phyloP scores from a whole-genome alignment of 2,329 filamentous ascomycete genomes.

The Aspergillus cejpii region DNA sequence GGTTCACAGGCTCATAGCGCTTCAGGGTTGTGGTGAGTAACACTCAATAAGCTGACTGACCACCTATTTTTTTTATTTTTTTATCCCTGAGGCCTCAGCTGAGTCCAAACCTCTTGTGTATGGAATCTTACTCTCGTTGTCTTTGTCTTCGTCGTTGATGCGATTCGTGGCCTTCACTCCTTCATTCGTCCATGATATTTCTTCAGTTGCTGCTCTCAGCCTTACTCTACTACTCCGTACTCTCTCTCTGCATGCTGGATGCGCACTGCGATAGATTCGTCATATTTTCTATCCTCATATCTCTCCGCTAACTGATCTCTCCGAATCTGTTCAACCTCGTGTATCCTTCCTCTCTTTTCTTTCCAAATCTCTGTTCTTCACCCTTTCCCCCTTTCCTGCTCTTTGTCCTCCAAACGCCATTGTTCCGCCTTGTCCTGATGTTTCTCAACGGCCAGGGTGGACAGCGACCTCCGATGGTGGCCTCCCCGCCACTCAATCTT shows the following conservation, averaged over 20 bases:
- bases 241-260: not conserved
- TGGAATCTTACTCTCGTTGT: not conserved
- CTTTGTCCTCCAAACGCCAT: not conserved
- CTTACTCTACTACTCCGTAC: not conserved
- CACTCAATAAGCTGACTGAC: not conserved
- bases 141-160: not conserved
- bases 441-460: constrained; percentile 20
- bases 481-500: constrained; percentile 17
- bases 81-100: not conserved
- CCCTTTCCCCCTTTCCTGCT: not conserved
- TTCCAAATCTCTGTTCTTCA: constrained; percentile 2
- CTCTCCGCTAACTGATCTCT: not conserved
- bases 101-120: not conserved
- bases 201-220: not conserved
- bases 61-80: not conserved
- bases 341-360: not conserved
- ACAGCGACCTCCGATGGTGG: constrained; percentile 15
- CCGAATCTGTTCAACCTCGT: not conserved
- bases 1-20: too few species aligned
- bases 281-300: not conserved
- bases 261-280: not conserved
- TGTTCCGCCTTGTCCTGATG: constrained; percentile 9
- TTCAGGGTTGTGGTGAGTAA: not conserved
- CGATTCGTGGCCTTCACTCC: not conserved
- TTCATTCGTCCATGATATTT: not conserved